Evolutionary conservation across 2,329 filamentous ascomycete genomes (phyloP), one percentile per base, ranked within the genome.

Genomic region (Gnomoniopsis smithogilvyi): DNA sequence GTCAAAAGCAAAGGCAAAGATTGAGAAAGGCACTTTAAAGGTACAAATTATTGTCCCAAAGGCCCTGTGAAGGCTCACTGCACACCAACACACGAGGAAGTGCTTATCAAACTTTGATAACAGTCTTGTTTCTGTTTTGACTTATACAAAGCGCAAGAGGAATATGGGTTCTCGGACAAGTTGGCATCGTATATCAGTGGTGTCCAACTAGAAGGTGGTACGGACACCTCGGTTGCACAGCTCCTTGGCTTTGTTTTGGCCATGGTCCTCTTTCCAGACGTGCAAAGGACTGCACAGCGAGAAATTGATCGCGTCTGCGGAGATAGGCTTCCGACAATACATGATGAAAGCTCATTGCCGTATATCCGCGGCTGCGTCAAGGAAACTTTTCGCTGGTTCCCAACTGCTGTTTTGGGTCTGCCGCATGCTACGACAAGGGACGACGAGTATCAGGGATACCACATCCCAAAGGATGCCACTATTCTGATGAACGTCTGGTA

Each of bases 221-320:
- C 73, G 3, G 79, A 78, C 65, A 81, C 78, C 1, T 76, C 74
- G 1, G 70, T 71, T 34, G 67, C 68, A 43, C 74, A 70, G 0
- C 69, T 81, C 6, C 67, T 73, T 43, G 71, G 69, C 2, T 78
- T 81, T 61, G 67, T 79, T 1, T 68, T 77, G 30, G 81, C 80
- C 8, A 79, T 82, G 77, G 50, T 70, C 2, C 69, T 76, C 6
- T 74, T 75, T 34, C 68, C 68, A 6, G 73, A 72, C n/a, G 75
- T 80, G 0, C 78, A 80, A 58, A 73, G 64, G 61, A 69, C 65
- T 41, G 76, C 75, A 76, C 75, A 76, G 38, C 62, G 64, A 0
- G 74, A 78, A 51, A 62, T 80, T 6, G 77, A 80, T 58, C 63
- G 65, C 3, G 70, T 76, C 8, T 67, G 78, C 19, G 77, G 77